Conservation (phyloP, 805 yeast genomes). For the Saccharomycopsis sp. region DNA sequence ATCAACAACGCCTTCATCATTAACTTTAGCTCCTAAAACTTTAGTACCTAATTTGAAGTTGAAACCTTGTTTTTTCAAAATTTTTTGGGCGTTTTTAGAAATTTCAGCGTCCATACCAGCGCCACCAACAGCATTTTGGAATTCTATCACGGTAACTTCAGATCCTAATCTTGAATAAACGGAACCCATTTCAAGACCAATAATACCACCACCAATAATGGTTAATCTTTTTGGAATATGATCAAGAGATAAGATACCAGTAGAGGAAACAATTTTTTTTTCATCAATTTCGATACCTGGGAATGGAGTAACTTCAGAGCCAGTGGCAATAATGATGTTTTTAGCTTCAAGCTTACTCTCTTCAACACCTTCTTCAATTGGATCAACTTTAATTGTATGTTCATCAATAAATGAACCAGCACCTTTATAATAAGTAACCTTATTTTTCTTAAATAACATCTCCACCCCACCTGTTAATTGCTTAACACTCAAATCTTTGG, state of each 20-base stretch:
- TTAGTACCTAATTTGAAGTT: constrained; percentile 89
- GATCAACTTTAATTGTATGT: constrained; percentile 66
- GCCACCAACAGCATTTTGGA: constrained; percentile 72
- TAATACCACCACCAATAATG: constrained; percentile 98
- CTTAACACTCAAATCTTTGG: constrained; percentile 83
- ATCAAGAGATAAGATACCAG: constrained; percentile 77
- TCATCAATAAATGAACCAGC: constrained; percentile 80
- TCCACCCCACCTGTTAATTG: constrained; percentile 93
- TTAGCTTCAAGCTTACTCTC: constrained; percentile 65
- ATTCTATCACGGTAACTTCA: constrained; percentile 91
- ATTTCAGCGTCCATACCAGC: constrained; percentile 98
- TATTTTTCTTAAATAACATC: constrained; percentile 89
- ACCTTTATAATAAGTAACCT: constrained; percentile 91
- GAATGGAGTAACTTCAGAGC: constrained; percentile 97
- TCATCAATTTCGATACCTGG: constrained; percentile 96
- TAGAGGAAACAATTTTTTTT: constrained; percentile 92
- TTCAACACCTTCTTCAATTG: constrained; percentile 75
- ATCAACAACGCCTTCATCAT: constrained; percentile 72
- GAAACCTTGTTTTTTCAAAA: constrained; percentile 89
- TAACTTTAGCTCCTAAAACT: constrained; percentile 77
- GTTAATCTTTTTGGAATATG: constrained; percentile 89
- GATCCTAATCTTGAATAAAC: constrained; percentile 94
- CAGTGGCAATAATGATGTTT: constrained; percentile 92
- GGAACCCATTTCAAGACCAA: constrained; percentile 98
- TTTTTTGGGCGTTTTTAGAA: constrained; percentile 80